Base-by-base conservation (phyloP, 2,329 filamentous ascomycete species). In the Cryphonectria japonica region DNA sequence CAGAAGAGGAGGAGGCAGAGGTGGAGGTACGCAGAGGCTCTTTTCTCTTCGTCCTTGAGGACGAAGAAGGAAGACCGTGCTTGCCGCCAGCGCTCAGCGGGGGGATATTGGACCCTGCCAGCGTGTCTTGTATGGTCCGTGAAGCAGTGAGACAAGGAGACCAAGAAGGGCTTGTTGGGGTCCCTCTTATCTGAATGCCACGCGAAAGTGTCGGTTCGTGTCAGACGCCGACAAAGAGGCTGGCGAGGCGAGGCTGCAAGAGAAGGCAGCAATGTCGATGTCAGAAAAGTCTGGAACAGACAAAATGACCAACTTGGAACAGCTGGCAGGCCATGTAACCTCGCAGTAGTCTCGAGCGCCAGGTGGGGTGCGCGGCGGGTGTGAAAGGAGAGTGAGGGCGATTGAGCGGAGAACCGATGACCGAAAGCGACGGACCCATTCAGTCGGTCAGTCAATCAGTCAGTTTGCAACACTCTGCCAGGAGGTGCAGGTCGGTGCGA, bases 311-410 rank as follows among this genome's bases (percentile, higher is more conserved):
- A 65, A 46, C 59, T 52, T 57, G 22, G 60, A 67, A 67, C 62
- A 65, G 50, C 52, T 68, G 66, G 66, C 34, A 62, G 32, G 50
- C 50, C 64, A 66, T 66, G 43, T 66, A 57, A 54, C 50, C 43
- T 39, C 37, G 64, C 61, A 64, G 61, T 66, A 66, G 64, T 66
- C 54, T 66, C 64, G 50, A 43, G 64, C 43, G 32, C 64, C n/a
- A 9, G n/a, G 61, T 64, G 61, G 61, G 61, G 39, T 39, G 54
- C 29, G 46, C 26, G 26, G 61, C 46, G 61, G 39, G 61, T 64
- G 61, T 64, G 61, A 62, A 32, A n/a, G 61, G 61, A 29, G 13
- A 46, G 39, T 11, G 14, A 39, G 34, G n/a, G 32, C 34, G 13
- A 32, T 19, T 19, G 54, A 59, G 6, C 29, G 54, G 34, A 34